Conservation (phyloP, 1,139 yeast species). For the Meyerozyma sp. region DNA sequence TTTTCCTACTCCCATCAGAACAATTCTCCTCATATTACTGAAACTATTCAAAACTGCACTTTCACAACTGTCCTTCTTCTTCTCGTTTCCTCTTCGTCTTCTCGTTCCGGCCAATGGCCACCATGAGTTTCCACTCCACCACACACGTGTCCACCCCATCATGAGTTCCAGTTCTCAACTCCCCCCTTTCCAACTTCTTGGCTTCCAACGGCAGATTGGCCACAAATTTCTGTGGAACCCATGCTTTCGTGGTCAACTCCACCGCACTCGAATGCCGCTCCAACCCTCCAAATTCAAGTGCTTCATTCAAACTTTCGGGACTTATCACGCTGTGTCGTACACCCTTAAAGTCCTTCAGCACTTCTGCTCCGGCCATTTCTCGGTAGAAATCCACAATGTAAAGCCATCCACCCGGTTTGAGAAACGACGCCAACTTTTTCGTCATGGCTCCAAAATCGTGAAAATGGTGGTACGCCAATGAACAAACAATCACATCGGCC, state of each 20-base stretch:
- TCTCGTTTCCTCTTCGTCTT: not conserved
- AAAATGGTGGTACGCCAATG: constrained; percentile 39
- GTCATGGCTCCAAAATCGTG: constrained; percentile 26
- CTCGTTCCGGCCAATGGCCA: not conserved
- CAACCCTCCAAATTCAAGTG: not conserved
- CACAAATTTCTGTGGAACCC: not conserved
- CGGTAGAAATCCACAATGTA: constrained; percentile 33
- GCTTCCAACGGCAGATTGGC: not conserved
- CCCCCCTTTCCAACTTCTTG: not conserved
- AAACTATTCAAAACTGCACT: too few relatives aligned
- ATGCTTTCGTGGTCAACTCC: not conserved
- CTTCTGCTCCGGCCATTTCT: constrained; percentile 13
- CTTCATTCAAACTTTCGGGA: not conserved
- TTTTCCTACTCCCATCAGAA: too few relatives aligned
- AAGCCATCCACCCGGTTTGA: constrained; percentile 29
- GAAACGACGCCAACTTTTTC: constrained; percentile 25
- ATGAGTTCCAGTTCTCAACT: not conserved
- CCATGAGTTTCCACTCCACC: not conserved
- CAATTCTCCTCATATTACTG: too few relatives aligned
- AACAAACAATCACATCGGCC: constrained; percentile 32
- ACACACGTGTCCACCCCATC: not conserved
- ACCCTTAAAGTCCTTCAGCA: not conserved
- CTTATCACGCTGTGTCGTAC: not conserved
- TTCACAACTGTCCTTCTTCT: too few relatives aligned
- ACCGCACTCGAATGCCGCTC: not conserved